Evolutionary conservation across 1,139 yeast genomes (phyloP).

Genomic region (Pichia sp.): DNA sequence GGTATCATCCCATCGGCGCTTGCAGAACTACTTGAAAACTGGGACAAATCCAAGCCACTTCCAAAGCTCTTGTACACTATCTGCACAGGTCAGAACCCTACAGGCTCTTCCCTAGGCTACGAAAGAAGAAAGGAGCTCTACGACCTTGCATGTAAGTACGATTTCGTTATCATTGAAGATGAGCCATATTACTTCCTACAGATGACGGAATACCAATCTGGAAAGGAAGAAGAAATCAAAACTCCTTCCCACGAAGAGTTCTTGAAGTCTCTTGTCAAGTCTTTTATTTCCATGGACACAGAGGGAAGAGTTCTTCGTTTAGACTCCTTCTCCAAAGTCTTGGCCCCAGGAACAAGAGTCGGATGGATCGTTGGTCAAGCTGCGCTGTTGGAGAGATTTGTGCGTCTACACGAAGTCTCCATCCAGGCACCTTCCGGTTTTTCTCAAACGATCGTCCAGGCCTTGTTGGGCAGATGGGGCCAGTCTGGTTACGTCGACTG

Average conservation of each 20-base stretch:
- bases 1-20: constrained; percentile 78
- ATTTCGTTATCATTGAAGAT: constrained; percentile 78
- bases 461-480: constrained; percentile 64
- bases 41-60: constrained; percentile 54
- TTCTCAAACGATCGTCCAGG: constrained; percentile 60
- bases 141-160: constrained; percentile 70
- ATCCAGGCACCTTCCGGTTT: constrained; percentile 83
- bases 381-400: constrained; percentile 57
- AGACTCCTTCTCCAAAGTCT: constrained; percentile 87
- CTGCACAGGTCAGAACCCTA: constrained; percentile 93
- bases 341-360: constrained; percentile 87
- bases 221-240: constrained; percentile 35
- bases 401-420: constrained; percentile 76
- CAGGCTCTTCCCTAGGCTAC: constrained; percentile 70
- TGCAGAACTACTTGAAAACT: constrained; percentile 56
- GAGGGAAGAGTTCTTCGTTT: constrained; percentile 91
- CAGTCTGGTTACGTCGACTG: constrained; percentile 78
- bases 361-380: constrained; percentile 89
- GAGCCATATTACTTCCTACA: constrained; percentile 94
- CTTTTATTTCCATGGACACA: constrained; percentile 70
- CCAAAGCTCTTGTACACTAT: constrained; percentile 74
- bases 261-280: constrained; percentile 63
- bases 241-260: constrained; percentile 49
- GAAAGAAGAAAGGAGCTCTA: constrained; percentile 74
- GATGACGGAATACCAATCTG: constrained; percentile 63